These are phyloP conservation scores for Ailanthus altissimus DNA, from an alignment of 345 rosid genomes.

Conservation along the genomic window DNA sequence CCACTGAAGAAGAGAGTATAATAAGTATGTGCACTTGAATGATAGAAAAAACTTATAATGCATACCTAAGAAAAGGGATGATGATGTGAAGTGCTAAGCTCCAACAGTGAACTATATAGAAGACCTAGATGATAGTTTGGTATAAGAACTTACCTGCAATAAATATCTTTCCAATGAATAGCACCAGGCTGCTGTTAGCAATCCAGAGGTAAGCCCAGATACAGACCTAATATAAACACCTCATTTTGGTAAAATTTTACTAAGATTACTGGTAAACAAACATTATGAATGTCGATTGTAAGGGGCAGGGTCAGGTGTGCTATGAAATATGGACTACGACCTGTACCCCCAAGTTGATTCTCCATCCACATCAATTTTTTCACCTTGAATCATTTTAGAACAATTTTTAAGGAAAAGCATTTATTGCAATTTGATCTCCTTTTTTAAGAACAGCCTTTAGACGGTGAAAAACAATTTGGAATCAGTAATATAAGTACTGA, in stretches of 20 bases:
- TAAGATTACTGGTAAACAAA: neutral
- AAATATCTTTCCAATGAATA: slow-evolving; percentile 78
- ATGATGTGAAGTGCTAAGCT: slow-evolving; percentile 1
- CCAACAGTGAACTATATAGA: slow-evolving; percentile 4
- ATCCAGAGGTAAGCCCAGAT: slow-evolving; percentile 90
- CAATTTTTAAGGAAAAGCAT: neutral
- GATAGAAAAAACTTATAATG: slow-evolving; percentile 5
- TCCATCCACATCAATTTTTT: neutral
- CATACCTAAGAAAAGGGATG: neutral
- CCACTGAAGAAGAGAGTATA: slow-evolving; percentile 48
- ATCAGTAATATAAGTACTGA: neutral
- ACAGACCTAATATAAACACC: slow-evolving; percentile 57
- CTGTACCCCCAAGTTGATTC: neutral
- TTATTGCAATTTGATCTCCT: neutral
- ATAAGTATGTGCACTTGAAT: slow-evolving; percentile 12
- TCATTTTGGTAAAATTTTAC: slow-evolving; percentile 22
- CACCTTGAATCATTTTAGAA: slow-evolving; percentile 10
- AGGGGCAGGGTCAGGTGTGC: neutral
- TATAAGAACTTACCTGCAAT: slow-evolving; percentile 64
- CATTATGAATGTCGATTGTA: neutral
- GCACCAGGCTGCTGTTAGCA: slow-evolving; percentile 69
- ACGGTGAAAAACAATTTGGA: neutral
- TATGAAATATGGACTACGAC: neutral
- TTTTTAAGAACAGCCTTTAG: neutral
- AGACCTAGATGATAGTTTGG: slow-evolving; percentile 21